Evolutionary conservation across 2,329 filamentous ascomycete species (phyloP), one percentile per base, ranked within the genome.

Genomic region (Colletotrichum musicola): DNA sequence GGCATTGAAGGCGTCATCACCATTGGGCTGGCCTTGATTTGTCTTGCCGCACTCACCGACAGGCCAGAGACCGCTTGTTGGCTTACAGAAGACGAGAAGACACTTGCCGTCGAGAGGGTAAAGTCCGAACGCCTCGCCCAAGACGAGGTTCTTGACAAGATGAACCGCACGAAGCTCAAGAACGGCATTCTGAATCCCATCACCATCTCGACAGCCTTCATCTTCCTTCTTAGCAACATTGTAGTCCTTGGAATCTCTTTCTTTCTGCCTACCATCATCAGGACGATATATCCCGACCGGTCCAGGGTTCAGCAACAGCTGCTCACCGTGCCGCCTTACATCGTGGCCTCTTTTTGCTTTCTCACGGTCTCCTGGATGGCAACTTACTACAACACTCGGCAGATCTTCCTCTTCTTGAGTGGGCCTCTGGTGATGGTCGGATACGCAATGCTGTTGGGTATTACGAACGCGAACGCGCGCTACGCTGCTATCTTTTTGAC

Each of bases 191-290:
- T 89, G 75, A 89, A 85, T 71, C 91, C 91, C 0, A 84, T 91
- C 9, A 78, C 77, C 3, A 64, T 81, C 3, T 67, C 78, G 0
- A 90, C 86, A 0, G 77, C 87, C 0, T 77, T 88, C 71, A 85
- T 91, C 71, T 91, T 91, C 79, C 78, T 91, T 1, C 83, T 92
- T 65, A 82, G 89, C 81, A 91, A 90, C 77, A 88, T 93, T 75
- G 93, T 91, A 0, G 91, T 93, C 1, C 90, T 93, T 74, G 91
- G 91, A 4, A 82, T 93, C 2, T 88, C 88, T 2, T 92, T 93
- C 83, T 94, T 93, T 79, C 80, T 87, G 0, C 91, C 91, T 0
- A 93, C 90, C 0, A 93, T 94, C 70, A 89, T 93, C 49, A 79
- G 80, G 50, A 91, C 87, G 6, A 93, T 93, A 76, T 93, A 92